A percentile compares a stretch with the other conserved stretches of the same genome.
Conservation (phyloP, 371 early-diverging fungal species). For the Amoeboaphelidium protococcarum region DNA sequence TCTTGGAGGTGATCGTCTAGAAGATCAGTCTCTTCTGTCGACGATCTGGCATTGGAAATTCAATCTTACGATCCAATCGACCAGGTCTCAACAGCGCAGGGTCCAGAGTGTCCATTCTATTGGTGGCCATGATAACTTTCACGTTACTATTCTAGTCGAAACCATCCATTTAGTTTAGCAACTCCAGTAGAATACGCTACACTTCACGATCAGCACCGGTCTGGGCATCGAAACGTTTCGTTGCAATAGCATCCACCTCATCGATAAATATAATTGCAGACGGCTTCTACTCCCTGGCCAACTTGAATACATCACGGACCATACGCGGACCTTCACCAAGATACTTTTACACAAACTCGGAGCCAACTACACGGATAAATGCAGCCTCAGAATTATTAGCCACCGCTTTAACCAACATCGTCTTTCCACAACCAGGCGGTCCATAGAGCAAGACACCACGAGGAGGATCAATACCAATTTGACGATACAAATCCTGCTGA, state of each 20-base stretch:
- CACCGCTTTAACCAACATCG: conserved; percentile 98
- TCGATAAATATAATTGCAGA: conserved; percentile 99
- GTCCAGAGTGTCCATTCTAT: conserved; percentile 97
- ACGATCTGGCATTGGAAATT: conserved; percentile 97
- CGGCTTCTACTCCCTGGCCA: conserved; percentile 95
- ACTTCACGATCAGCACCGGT: conserved; percentile 99
- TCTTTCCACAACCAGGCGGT: conserved; percentile 85
- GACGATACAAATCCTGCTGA: conserved; percentile 94
- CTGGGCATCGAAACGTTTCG: conserved; percentile 98
- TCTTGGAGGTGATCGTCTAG: conserved; percentile 87
- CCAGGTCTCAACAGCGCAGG: conserved; percentile 97
- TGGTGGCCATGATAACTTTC: conserved; percentile 99
- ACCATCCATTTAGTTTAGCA: conserved; percentile 99
- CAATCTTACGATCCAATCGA: conserved; percentile 97
- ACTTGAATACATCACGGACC: conserved; percentile 96
- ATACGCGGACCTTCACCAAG: conserved; percentile 98
- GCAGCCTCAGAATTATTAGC: conserved; percentile 98
- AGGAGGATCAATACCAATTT: conserved; percentile 99
- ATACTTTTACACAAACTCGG: conserved; percentile 99
- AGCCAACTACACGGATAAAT: conserved; percentile 96
- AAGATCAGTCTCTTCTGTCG: conserved; percentile 98
- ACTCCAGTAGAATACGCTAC: conserved; percentile 94
- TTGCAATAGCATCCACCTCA: conserved; percentile 98
- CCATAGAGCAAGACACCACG: conserved; percentile 96
- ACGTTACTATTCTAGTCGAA: conserved; percentile 97